Evolutionary conservation across 2,329 filamentous ascomycete genomes (phyloP).

Genomic region (Emmonsia crescens): DNA sequence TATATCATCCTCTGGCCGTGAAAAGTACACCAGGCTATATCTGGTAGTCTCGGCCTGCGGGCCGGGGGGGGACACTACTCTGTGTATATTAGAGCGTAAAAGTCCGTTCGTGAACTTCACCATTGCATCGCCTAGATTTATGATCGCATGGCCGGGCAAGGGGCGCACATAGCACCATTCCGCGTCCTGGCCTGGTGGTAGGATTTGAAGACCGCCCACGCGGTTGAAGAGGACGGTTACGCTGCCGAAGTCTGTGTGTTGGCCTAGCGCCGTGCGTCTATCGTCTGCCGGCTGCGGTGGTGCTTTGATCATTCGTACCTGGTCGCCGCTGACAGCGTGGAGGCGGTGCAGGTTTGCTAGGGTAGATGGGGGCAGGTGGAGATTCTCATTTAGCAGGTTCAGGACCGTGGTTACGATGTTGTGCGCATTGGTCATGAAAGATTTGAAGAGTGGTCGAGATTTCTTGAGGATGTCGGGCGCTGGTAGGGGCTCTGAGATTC

Average conservation of each 20-base stretch:
- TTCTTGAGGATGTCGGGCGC: conserved; percentile 32
- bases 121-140: conserved; percentile 37
- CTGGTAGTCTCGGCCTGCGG: conserved; percentile 35
- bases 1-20: conserved; percentile 41
- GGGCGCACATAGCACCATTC: conserved; percentile 46
- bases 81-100: conserved; percentile 35
- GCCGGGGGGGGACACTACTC: conserved; percentile 41
- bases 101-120: conserved; percentile 35
- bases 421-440: conserved; percentile 38
- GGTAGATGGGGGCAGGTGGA: conserved; percentile 33
- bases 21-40: conserved; percentile 47
- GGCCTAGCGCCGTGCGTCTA: conserved; percentile 36
- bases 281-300: conserved; percentile 38
- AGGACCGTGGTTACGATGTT: conserved; percentile 37
- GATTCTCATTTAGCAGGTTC: conserved; percentile 33
- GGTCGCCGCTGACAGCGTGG: conserved; percentile 36
- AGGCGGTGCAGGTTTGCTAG: conserved; percentile 39
- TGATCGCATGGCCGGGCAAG: conserved; percentile 36
- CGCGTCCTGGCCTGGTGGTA: conserved; percentile 31
- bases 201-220: conserved; percentile 45
- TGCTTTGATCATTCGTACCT: conserved; percentile 44
- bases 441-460: conserved; percentile 28
- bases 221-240: conserved; percentile 48
- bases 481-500: conserved; percentile 28
- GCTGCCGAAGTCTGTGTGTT: conserved; percentile 48